phyloP scores from a whole-genome alignment of 805 yeast species.

The Dipodascopsis uninucleata region DNA sequence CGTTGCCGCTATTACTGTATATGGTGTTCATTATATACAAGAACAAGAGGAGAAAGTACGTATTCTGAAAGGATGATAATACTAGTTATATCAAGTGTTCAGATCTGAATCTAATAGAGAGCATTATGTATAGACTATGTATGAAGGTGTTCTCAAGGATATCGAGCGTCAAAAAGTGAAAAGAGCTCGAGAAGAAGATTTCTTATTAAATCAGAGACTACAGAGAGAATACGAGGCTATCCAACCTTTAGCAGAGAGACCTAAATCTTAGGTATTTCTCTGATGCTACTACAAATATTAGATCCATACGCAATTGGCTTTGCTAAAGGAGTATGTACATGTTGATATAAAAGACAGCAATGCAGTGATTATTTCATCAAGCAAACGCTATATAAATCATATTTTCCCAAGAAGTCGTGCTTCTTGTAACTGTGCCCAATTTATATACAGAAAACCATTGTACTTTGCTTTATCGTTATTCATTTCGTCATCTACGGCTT shows the following conservation, averaged over 20 bases:
- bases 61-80: neutral
- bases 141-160: constrained; percentile 29
- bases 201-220: constrained; percentile 24
- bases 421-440: too few relatives aligned
- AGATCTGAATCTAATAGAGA: neutral
- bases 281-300: too few relatives aligned
- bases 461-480: neutral
- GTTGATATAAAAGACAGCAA: too few relatives aligned
- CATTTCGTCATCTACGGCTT: neutral
- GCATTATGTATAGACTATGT: constrained; percentile 16
- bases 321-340: too few relatives aligned
- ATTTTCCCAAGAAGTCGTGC: too few relatives aligned
- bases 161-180: constrained; percentile 27
- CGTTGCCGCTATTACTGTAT: constrained; percentile 19
- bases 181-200: constrained; percentile 26
- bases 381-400: too few relatives aligned
- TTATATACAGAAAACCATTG: too few relatives aligned
- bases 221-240: constrained; percentile 26
- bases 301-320: too few relatives aligned
- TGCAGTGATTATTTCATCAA: too few relatives aligned
- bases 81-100: neutral
- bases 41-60: constrained; percentile 25
- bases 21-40: constrained; percentile 28
- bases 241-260: constrained; percentile 27
- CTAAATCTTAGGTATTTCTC: too few relatives aligned